Percentiles rank a stretch among this genome's conserved stretches.
Evolutionary conservation across 2,329 filamentous ascomycete species (phyloP).

Genomic region (Aspergillus nomiae): DNA sequence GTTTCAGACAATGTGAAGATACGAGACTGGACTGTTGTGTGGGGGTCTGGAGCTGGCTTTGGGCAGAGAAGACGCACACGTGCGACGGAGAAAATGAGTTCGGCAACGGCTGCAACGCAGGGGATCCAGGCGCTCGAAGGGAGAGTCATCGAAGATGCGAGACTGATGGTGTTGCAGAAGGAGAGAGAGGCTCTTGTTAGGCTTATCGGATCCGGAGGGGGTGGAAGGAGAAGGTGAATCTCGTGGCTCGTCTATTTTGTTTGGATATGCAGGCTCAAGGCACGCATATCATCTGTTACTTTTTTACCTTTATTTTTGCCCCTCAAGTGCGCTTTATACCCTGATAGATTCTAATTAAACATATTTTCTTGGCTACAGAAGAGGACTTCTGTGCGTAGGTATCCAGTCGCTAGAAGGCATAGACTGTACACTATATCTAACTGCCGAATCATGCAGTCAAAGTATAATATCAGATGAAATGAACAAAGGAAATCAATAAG

Average conservation of each 20-base stretch:
- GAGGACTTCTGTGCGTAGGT: not conserved
- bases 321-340: not conserved
- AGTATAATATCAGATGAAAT: not conserved
- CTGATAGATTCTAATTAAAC: not conserved
- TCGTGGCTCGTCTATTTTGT: not conserved
- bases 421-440: not conserved
- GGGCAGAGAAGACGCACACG: constrained; percentile 37
- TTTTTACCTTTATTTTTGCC: not conserved
- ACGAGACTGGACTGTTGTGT: constrained; percentile 70
- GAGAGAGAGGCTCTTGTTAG: constrained; percentile 69
- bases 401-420: not conserved
- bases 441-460: not conserved
- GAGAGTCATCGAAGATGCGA: constrained; percentile 63
- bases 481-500: not conserved
- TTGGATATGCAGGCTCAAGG: not conserved
- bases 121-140: constrained; percentile 47
- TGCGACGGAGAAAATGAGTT: constrained; percentile 18
- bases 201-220: constrained; percentile 54
- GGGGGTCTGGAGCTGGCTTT: constrained; percentile 57
- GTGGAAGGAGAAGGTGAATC: constrained; percentile 31
- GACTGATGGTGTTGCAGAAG: constrained; percentile 64
- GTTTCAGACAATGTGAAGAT: constrained; percentile 61
- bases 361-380: no score
- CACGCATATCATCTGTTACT: not conserved
- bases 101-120: constrained; percentile 8